Percentiles rank a stretch among this genome's conserved stretches.
These are phyloP conservation scores for Cicer yamashitae DNA, from an alignment of 306 rosid genomes.

Conservation along the genomic window DNA sequence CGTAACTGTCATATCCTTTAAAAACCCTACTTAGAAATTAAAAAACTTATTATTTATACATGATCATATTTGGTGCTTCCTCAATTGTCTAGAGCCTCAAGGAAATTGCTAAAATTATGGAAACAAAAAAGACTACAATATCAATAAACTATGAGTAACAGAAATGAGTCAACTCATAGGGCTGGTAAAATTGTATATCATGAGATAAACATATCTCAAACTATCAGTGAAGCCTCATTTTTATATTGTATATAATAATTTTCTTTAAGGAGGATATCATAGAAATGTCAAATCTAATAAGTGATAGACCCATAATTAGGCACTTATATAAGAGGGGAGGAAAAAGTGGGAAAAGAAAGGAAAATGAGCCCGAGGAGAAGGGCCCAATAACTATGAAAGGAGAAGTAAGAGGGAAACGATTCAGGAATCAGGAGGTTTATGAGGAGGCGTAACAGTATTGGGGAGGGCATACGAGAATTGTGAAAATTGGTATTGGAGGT, in stretches of 20 bases:
- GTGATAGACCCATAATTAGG: background rate
- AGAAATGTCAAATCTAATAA: background rate
- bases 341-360: no score
- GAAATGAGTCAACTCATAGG: conserved; percentile 13
- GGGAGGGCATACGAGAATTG: no score
- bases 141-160: conserved; percentile 12
- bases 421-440: no score
- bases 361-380: no score
- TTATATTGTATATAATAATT: conserved; percentile 31
- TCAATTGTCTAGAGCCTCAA: conserved; percentile 1
- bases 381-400: no score
- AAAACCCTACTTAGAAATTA: conserved; percentile 7
- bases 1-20: conserved; percentile 6
- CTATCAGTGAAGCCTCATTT: background rate
- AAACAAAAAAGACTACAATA: conserved; percentile 3
- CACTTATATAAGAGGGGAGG: no score
- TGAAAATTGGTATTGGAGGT: no score
- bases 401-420: no score
- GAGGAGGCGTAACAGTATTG: no score
- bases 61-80: conserved; percentile 5
- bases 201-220: conserved; percentile 4
- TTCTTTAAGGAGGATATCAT: background rate
- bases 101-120: background rate
- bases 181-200: conserved; percentile 6
- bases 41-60: background rate